A percentile compares a stretch with the other conserved stretches of the same genome.
Evolutionary conservation across 257 asterid species (phyloP).

Genomic region (Henckelia pumila): DNA sequence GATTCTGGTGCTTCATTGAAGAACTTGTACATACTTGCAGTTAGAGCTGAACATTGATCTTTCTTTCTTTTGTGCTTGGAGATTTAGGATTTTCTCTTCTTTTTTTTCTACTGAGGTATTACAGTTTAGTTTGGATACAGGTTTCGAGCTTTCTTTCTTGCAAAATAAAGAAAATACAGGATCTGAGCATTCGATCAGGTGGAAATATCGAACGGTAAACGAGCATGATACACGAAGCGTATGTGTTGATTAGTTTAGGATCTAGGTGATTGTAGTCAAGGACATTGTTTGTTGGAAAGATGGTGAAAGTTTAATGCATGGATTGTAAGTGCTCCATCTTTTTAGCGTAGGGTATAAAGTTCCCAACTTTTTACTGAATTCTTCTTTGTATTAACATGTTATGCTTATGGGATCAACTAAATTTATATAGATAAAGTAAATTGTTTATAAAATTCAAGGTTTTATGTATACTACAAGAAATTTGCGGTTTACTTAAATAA

Average conservation of each 20-base stretch:
- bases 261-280: conserved; percentile 35
- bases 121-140: neutral
- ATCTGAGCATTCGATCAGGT: neutral
- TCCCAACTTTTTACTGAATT: neutral
- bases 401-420: too few relatives aligned
- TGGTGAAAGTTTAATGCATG: neutral
- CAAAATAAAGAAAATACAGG: neutral
- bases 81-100: neutral
- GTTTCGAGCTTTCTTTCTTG: neutral
- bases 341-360: neutral
- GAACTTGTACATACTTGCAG: conserved; percentile 45
- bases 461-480: too few relatives aligned
- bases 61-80: neutral
- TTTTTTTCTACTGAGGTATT: too few relatives aligned
- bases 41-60: conserved; percentile 28
- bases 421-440: too few relatives aligned
- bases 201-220: neutral
- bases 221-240: conserved; percentile 45
- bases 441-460: too few relatives aligned
- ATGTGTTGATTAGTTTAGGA: conserved; percentile 42
- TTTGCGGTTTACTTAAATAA: too few relatives aligned
- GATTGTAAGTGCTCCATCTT: conserved; percentile 2
- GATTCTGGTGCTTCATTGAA: neutral
- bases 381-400: too few relatives aligned
- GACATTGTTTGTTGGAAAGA: neutral